Percentiles rank a stretch among this genome's conserved stretches.
These are phyloP conservation scores for Spiromastix sp. DNA, from an alignment of 2,329 filamentous ascomycete species.

Conservation along the genomic window DNA sequence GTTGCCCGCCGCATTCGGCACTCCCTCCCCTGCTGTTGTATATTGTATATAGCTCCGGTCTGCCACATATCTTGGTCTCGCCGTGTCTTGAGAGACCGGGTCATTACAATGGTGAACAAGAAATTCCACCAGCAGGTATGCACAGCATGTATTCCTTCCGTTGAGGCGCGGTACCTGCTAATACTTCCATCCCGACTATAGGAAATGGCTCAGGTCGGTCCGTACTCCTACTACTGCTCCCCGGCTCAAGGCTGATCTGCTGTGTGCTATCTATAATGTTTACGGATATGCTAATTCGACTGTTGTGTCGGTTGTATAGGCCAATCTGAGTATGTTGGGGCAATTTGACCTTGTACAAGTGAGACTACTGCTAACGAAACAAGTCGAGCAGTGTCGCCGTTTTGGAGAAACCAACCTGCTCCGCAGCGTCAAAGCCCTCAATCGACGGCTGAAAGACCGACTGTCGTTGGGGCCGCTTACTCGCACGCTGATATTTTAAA, in stretches of 20 bases:
- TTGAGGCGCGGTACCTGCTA: neutral
- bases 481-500: constrained; percentile 93
- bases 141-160: constrained; percentile 1
- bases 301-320: constrained; percentile 19
- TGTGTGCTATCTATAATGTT: neutral
- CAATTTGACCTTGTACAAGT: too few species aligned
- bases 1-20: constrained; percentile 1
- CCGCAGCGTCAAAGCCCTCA: constrained; percentile 41
- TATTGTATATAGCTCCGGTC: too few species aligned
- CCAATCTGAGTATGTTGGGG: constrained; percentile 30
- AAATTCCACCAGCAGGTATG: constrained; percentile 63
- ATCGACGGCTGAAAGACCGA: constrained; percentile 51
- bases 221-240: constrained; percentile 42
- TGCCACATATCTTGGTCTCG: too few species aligned
- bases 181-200: constrained; percentile 28
- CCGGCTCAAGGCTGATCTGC: too few species aligned
- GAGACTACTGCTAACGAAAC: too few species aligned
- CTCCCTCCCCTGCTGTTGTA: constrained; percentile 3
- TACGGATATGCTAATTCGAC: constrained; percentile 2
- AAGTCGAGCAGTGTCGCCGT: constrained; percentile 71
- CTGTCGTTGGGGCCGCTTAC: constrained; percentile 88
- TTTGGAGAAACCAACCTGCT: constrained; percentile 61
- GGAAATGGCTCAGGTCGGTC: constrained; percentile 99
- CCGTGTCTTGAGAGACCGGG: neutral
- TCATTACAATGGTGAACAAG: constrained; percentile 26